Evolutionary conservation across 352 stramenopile species (phyloP).

Genomic region (Phytophthora melonis): DNA sequence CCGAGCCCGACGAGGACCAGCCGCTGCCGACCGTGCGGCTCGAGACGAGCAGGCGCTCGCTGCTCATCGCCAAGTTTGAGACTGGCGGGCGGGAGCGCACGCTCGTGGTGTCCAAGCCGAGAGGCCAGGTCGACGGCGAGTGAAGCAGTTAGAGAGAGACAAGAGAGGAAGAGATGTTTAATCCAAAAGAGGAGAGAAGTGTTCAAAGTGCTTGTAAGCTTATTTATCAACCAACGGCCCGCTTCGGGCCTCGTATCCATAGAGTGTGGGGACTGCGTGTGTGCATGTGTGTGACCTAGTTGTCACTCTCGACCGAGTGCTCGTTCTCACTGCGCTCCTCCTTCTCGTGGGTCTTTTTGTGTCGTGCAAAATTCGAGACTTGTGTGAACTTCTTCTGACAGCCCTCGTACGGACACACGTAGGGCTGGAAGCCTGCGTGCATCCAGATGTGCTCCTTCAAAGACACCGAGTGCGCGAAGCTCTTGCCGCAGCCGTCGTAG

Average conservation of each 20-base stretch:
- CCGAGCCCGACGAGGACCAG: slow-evolving; percentile 38
- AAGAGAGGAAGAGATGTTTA: neutral
- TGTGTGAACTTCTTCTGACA: slow-evolving; percentile 93
- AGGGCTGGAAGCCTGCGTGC: slow-evolving; percentile 91
- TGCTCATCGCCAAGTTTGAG: slow-evolving; percentile 70
- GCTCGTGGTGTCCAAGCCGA: slow-evolving; percentile 68
- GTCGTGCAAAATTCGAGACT: slow-evolving; percentile 87
- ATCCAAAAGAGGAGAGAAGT: neutral
- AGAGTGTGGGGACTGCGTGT: neutral
- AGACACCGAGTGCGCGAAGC: slow-evolving; percentile 91
- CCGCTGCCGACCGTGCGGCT: slow-evolving; percentile 61
- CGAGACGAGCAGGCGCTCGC: slow-evolving; percentile 59
- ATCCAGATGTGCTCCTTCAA: slow-evolving; percentile 94
- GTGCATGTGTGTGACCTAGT: slow-evolving; percentile 16
- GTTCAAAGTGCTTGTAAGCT: slow-evolving; percentile 3
- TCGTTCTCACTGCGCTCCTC: slow-evolving; percentile 64
- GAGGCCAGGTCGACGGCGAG: slow-evolving; percentile 31
- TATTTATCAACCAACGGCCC: slow-evolving; percentile 22
- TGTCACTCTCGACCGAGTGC: slow-evolving; percentile 64
- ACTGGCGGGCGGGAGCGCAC: slow-evolving; percentile 54
- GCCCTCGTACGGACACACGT: slow-evolving; percentile 90
- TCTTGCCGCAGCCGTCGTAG: slow-evolving; percentile 91
- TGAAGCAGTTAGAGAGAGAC: slow-evolving; percentile 7
- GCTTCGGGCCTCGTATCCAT: slow-evolving; percentile 12
- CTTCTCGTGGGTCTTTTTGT: slow-evolving; percentile 91